phyloP scores from a whole-genome alignment of 2,329 filamentous ascomycete genomes.

The Truncatella angustata region DNA sequence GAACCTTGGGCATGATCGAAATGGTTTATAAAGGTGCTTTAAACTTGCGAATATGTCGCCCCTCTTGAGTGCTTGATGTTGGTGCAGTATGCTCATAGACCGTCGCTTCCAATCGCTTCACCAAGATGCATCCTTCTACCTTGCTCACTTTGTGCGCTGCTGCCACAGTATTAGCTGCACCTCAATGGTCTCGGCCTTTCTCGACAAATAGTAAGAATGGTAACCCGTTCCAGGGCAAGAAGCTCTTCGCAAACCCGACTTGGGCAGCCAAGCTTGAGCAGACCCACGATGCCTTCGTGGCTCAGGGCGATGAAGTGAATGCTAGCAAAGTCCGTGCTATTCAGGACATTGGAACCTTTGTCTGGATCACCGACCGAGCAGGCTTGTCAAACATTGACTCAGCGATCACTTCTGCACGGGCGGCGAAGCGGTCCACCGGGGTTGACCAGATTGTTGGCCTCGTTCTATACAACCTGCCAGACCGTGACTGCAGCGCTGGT shows the following conservation, averaged over 20 bases:
- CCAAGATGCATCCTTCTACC: not conserved
- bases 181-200: slow-evolving; percentile 1
- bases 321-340: slow-evolving; percentile 35
- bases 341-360: slow-evolving; percentile 36
- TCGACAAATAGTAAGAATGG: slow-evolving; percentile 10
- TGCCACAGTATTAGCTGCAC: not conserved
- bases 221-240: slow-evolving; percentile 47
- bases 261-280: slow-evolving; percentile 40
- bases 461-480: slow-evolving; percentile 42
- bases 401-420: slow-evolving; percentile 42
- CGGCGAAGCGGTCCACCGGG: slow-evolving; percentile 1
- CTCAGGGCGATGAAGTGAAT: slow-evolving; percentile 34
- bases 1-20: not conserved
- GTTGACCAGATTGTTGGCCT: slow-evolving; percentile 36
- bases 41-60: not conserved
- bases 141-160: slow-evolving; percentile 1
- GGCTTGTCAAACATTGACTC: slow-evolving; percentile 46
- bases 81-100: not conserved
- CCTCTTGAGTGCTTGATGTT: not conserved
- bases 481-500: slow-evolving; percentile 43
- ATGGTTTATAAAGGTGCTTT: not conserved
- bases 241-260: slow-evolving; percentile 44
- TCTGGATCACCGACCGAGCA: slow-evolving; percentile 39
- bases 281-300: slow-evolving; percentile 34
- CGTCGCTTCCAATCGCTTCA: not conserved